phyloP scores from a whole-genome alignment of 192 early-diverging fungal genomes.

The Allomyces macrogynus region DNA sequence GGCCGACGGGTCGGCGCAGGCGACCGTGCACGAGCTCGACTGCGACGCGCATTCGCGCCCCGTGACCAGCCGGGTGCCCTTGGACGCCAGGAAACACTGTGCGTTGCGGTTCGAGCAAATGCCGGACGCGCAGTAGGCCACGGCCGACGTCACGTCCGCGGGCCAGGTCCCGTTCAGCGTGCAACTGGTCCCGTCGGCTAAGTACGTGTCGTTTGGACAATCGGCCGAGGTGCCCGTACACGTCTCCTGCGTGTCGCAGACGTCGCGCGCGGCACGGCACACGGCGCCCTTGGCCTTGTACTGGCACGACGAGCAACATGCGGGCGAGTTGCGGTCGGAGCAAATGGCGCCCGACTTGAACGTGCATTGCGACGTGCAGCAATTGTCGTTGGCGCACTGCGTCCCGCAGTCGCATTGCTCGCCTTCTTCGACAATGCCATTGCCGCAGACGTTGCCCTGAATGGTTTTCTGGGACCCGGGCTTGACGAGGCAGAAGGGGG shows the following conservation, averaged over 20 bases:
- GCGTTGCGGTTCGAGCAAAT: not conserved
- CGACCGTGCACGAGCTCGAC: not conserved
- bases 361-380: constrained; percentile 71
- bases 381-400: constrained; percentile 49
- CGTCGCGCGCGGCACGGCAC: constrained; percentile 51
- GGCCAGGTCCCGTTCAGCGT: not conserved
- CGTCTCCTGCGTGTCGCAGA: constrained; percentile 58
- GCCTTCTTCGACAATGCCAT: constrained; percentile 67
- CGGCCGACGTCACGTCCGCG: not conserved
- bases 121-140: not conserved
- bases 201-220: constrained; percentile 49
- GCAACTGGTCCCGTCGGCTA: constrained; percentile 48
- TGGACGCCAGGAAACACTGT: not conserved
- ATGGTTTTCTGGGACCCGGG: constrained; percentile 13
- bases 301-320: constrained; percentile 57
- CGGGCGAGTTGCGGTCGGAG: constrained; percentile 1
- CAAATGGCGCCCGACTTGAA: constrained; percentile 54
- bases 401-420: constrained; percentile 86
- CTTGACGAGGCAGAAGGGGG: constrained; percentile 15
- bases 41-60: not conserved
- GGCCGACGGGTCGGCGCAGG: not conserved
- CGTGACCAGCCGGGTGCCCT: not conserved
- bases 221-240: constrained; percentile 49
- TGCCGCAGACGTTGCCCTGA: constrained; percentile 57
- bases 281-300: constrained; percentile 27